Percentiles rank a stretch among this genome's conserved stretches.
These are phyloP conservation scores for Agrostemma githago DNA, from an alignment of 148 eudicot species.

Conservation along the genomic window DNA sequence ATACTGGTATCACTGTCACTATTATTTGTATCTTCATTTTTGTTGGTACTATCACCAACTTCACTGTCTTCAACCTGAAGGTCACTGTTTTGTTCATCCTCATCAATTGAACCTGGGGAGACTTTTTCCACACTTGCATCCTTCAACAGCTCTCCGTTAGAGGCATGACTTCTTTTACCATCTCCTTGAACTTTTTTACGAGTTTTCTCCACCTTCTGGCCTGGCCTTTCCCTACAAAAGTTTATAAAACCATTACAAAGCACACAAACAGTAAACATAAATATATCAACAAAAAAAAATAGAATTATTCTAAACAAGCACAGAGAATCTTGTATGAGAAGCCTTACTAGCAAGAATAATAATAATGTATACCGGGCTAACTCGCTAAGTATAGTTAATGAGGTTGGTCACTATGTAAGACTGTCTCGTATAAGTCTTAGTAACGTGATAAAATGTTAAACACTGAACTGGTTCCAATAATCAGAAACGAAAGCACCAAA, in stretches of 20 bases:
- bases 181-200: constrained; percentile 20
- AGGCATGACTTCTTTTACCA: constrained; percentile 19
- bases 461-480: no score
- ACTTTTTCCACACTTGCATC: constrained; percentile 21
- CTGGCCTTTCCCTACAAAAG: constrained; percentile 52
- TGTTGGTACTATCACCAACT: constrained; percentile 15
- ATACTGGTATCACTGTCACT: constrained; percentile 26
- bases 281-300: no score
- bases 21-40: constrained; percentile 5
- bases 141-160: constrained; percentile 23
- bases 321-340: no score
- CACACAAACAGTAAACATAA: not conserved
- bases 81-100: constrained; percentile 15
- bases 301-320: not conserved
- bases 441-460: no score
- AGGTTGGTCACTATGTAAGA: no score
- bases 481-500: not conserved
- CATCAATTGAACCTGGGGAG: constrained; percentile 19
- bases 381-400: no score
- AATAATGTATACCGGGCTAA: no score
- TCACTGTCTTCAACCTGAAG: constrained; percentile 22
- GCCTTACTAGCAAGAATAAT: no score
- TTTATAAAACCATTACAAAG: not conserved
- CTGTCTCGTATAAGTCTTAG: no score
- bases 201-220: constrained; percentile 26